phyloP scores from a whole-genome alignment of 495 filamentous ascomycete genomes.

The Corynascus novoguineensis region DNA sequence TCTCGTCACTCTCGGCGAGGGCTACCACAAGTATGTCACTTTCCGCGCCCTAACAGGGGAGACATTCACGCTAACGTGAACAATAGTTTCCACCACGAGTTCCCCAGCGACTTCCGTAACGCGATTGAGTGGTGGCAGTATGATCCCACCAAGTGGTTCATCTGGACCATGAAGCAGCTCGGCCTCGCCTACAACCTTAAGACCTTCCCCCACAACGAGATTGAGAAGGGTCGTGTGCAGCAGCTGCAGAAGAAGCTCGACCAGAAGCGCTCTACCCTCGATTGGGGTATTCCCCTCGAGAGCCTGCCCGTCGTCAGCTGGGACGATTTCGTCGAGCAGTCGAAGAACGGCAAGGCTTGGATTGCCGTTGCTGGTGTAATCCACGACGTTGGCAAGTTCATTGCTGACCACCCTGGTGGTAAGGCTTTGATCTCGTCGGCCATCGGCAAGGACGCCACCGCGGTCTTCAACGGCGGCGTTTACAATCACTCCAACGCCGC shows the following conservation, averaged over 20 bases:
- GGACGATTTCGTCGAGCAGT: slow-evolving; percentile 88
- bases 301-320: slow-evolving; percentile 93
- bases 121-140: slow-evolving; percentile 98
- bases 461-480: slow-evolving; percentile 98
- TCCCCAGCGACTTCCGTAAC: slow-evolving; percentile 98
- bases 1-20: slow-evolving; percentile 91
- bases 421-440: slow-evolving; percentile 89
- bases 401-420: slow-evolving; percentile 95
- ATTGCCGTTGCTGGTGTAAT: slow-evolving; percentile 90
- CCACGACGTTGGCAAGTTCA: slow-evolving; percentile 91
- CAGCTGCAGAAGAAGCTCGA: slow-evolving; percentile 99
- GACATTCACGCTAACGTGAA: background rate
- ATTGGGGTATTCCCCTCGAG: slow-evolving; percentile 94
- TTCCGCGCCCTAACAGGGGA: too few relatives aligned
- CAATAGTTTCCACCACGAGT: slow-evolving; percentile 88
- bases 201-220: slow-evolving; percentile 96
- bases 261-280: slow-evolving; percentile 82
- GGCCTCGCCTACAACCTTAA: slow-evolving; percentile 94
- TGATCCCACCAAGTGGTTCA: slow-evolving; percentile 97
- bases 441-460: slow-evolving; percentile 95
- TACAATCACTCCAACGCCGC: slow-evolving; percentile 98
- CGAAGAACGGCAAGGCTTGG: slow-evolving; percentile 74
- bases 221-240: slow-evolving; percentile 97
- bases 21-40: slow-evolving; percentile 71
- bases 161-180: slow-evolving; percentile 90